Conservation (phyloP, 805 yeast species). For the Spathaspora passalidarum region DNA sequence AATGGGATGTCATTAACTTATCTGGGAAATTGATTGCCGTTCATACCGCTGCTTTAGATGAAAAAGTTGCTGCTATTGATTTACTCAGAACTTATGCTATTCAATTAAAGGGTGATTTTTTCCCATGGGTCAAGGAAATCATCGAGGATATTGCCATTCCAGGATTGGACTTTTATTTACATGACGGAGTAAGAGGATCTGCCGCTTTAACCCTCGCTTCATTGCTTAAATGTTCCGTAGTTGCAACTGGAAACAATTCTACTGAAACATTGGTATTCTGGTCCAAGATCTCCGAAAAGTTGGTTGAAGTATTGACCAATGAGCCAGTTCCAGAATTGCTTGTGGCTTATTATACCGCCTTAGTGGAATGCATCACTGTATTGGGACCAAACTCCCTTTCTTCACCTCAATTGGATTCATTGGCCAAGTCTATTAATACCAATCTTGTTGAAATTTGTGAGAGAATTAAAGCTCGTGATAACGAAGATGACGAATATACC, state of each 20-base stretch:
- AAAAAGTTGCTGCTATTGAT: slow-evolving; percentile 90
- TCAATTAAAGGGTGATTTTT: slow-evolving; percentile 76
- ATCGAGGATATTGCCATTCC: slow-evolving; percentile 80
- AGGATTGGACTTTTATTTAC: slow-evolving; percentile 84
- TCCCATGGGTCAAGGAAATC: slow-evolving; percentile 77
- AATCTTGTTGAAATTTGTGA: slow-evolving; percentile 66
- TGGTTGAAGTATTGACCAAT: slow-evolving; percentile 62
- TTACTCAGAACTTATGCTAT: slow-evolving; percentile 80
- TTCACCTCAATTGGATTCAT: slow-evolving; percentile 49
- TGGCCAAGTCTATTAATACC: slow-evolving; percentile 57
- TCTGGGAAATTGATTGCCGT: slow-evolving; percentile 93
- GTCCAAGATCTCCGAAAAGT: slow-evolving; percentile 63
- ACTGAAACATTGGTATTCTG: slow-evolving; percentile 65
- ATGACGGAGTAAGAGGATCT: slow-evolving; percentile 91
- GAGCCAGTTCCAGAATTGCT: slow-evolving; percentile 85
- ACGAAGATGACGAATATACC: slow-evolving; percentile 78
- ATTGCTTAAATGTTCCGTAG: slow-evolving; percentile 60
- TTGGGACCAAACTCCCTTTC: slow-evolving; percentile 65
- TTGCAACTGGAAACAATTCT: slow-evolving; percentile 54
- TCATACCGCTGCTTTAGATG: slow-evolving; percentile 91
- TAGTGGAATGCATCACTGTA: slow-evolving; percentile 62
- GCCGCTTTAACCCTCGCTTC: slow-evolving; percentile 84
- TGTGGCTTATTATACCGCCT: slow-evolving; percentile 71
- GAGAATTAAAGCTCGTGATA: slow-evolving; percentile 70
- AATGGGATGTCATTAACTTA: slow-evolving; percentile 91